Evolutionary conservation across 768 basidiomycete genomes (phyloP).

Genomic region (Trametes cingulata): DNA sequence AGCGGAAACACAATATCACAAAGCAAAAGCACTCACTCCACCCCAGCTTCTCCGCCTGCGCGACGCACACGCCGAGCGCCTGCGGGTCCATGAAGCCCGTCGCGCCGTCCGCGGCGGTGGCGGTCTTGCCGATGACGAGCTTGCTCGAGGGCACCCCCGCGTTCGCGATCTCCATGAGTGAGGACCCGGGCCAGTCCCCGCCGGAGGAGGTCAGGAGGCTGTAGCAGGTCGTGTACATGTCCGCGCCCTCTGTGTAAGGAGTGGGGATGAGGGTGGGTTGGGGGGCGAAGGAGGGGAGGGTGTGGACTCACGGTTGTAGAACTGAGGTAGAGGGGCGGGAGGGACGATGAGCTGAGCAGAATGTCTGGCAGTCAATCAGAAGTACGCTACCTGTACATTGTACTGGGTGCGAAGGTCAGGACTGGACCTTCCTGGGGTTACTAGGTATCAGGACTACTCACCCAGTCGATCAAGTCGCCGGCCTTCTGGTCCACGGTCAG

Average conservation of each 20-base stretch:
- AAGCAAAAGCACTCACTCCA: constrained; percentile 1
- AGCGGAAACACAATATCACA: neutral
- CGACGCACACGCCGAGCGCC: constrained; percentile 9
- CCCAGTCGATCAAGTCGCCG: constrained; percentile 58
- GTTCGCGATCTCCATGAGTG: constrained; percentile 49
- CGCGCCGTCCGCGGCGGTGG: constrained; percentile 34
- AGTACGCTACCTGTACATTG: constrained; percentile 6
- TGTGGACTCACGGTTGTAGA: constrained; percentile 16
- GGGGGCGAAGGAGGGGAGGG: neutral
- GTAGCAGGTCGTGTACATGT: constrained; percentile 36
- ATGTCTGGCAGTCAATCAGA: neutral
- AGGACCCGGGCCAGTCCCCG: constrained; percentile 38
- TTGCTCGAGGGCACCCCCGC: constrained; percentile 58
- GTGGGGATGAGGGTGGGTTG: neutral
- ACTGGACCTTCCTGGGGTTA: too few species aligned
- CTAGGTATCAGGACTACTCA: constrained; percentile 15
- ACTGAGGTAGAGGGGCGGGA: neutral
- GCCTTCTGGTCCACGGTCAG: constrained; percentile 52
- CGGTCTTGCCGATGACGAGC: constrained; percentile 72
- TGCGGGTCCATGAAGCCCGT: constrained; percentile 36
- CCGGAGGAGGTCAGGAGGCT: constrained; percentile 41
- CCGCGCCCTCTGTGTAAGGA: constrained; percentile 19
- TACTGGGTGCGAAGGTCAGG: neutral
- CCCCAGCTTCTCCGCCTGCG: constrained; percentile 14
- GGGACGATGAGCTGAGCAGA: neutral